Percentiles rank a stretch among this genome's conserved stretches.
These are phyloP conservation scores for Pilatotrama ljubarskyi DNA, from an alignment of 768 basidiomycete species.

Conservation along the genomic window DNA sequence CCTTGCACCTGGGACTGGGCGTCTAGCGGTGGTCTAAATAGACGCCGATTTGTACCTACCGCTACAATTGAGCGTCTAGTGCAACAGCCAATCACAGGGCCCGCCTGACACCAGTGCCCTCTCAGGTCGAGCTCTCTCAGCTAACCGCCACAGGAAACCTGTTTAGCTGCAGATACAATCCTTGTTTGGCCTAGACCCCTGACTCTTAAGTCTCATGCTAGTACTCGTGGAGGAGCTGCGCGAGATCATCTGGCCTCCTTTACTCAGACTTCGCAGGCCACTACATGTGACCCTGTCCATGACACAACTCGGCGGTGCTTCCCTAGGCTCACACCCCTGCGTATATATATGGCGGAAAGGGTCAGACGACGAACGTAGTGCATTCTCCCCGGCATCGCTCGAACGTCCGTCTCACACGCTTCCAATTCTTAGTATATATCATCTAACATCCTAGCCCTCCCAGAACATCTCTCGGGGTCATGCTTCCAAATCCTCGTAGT, in stretches of 20 bases:
- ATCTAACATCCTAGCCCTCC: no score
- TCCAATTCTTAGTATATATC: no score
- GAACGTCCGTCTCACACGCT: no score
- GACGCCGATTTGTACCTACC: not conserved
- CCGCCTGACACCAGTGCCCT: not conserved
- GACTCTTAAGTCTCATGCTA: not conserved
- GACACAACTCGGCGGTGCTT: conserved; percentile 12
- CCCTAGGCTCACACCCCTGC: not conserved
- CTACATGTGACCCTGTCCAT: conserved; percentile 14
- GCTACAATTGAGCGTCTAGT: not conserved
- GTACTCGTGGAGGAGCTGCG: not conserved
- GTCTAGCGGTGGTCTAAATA: not conserved
- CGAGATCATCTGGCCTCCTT: conserved; percentile 14
- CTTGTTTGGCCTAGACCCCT: not conserved
- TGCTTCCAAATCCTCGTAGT: not conserved
- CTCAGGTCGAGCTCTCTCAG: no score
- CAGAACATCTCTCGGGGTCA: no score
- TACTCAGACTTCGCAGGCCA: conserved; percentile 1
- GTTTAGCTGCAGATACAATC: not conserved
- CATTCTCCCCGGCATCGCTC: no score
- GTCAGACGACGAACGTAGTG: not conserved
- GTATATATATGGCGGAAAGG: not conserved
- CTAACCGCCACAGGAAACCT: no score
- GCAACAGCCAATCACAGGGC: not conserved
- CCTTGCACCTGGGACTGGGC: not conserved